phyloP scores from a whole-genome alignment of 164 flowering plant genomes.

The Umbilicus rupestris region DNA sequence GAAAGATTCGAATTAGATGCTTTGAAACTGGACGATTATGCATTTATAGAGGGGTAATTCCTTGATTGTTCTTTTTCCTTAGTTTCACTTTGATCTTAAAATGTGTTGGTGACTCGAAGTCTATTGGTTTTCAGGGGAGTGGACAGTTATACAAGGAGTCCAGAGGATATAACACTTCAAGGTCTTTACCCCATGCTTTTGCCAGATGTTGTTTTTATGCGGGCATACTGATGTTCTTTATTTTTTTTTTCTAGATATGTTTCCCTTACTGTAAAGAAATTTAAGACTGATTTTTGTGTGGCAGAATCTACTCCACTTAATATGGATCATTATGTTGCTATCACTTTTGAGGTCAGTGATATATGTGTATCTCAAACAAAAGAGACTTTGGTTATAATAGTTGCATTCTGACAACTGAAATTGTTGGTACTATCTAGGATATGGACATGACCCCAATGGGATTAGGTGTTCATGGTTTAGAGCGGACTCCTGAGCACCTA shows the following conservation, averaged over 20 bases:
- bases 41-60: constrained; percentile 12
- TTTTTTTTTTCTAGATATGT: neutral
- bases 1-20: constrained; percentile 63
- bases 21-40: constrained; percentile 32
- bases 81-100: neutral
- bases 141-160: constrained; percentile 16
- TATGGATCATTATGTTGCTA: constrained; percentile 42
- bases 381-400: neutral
- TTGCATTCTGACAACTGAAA: neutral
- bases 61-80: neutral
- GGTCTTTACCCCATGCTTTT: constrained; percentile 26
- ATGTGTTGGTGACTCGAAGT: constrained; percentile 26
- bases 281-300: neutral
- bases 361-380: neutral
- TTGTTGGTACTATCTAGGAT: neutral
- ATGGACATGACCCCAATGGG: neutral
- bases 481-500: constrained; percentile 15
- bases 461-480: neutral
- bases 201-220: neutral
- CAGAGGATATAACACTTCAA: constrained; percentile 69
- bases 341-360: constrained; percentile 54
- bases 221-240: no score
- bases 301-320: constrained; percentile 51
- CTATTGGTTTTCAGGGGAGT: constrained; percentile 36
- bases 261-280: neutral